Base-by-base conservation (phyloP, 805 yeast genomes). In the Candida quercuum region DNA sequence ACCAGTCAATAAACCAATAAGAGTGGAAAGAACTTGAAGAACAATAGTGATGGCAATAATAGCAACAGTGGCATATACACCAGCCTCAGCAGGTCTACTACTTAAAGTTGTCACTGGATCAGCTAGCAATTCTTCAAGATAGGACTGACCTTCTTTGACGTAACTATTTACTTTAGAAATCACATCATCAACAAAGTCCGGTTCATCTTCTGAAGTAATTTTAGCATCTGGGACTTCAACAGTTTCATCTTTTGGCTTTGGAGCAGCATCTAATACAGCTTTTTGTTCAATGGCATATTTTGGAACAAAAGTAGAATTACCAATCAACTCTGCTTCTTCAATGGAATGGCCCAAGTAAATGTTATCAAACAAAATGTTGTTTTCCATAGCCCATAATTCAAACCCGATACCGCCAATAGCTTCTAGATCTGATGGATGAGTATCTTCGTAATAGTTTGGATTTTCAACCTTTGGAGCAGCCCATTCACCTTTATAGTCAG, bases 321-420 rank as follows among this genome's bases (percentile, higher is more conserved):
- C 97, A 46, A 88, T 67, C 9, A 54, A 39, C 64, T 89, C 96
- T 11, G 96, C 96, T 54, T 88, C 96, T 27, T 64, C 67, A n/a
- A 88, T 65, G 2, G 85, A 77, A 55, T 86, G 89, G 22, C 96
- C 96, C 43, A 88, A 59, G 57, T 88, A 89, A 43, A 88, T 76
- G 63, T 88, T 86, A 58, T 86, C 86, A 56, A 88, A 86, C 57
- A 85, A 49, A 35, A 87, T 74, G 35, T 84, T 75, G 30, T 70
- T 69, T 46, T 85, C 81, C 80, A 88, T 82, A 33, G 91, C 75
- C 95, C 96, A 88, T 45, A 88, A 66, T 60, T 88, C 97, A 53
- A 89, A 85, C 8, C 95, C 96, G 32, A 87, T 50, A 10, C 84
- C 95, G 18, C 88, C 89, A 45, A 86, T 75, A 24, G 79, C 75